A percentile compares a stretch with the other conserved stretches of the same genome.
phyloP scores from a whole-genome alignment of 495 filamentous ascomycete genomes.

The Neohortaea acidophila region DNA sequence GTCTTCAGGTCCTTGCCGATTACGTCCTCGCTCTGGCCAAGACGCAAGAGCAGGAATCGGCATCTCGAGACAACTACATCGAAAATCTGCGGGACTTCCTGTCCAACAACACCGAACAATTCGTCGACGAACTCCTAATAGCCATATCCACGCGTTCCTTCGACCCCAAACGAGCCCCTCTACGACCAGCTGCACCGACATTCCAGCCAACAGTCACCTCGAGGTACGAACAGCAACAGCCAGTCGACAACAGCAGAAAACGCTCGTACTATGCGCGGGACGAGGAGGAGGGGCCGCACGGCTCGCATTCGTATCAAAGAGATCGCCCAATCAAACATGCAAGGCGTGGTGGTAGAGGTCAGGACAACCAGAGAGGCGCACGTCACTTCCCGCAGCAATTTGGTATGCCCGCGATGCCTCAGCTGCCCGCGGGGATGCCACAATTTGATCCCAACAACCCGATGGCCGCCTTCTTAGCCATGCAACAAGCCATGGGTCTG shows the following conservation, averaged over 20 bases:
- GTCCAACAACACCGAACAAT: conserved; percentile 55
- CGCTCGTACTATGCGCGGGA: conserved; percentile 30
- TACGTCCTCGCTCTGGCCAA: conserved; percentile 85
- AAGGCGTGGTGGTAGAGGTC: conserved; percentile 9
- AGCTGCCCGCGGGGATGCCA: conserved; percentile 30
- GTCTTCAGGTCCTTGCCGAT: conserved; percentile 88
- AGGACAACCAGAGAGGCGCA: conserved; percentile 1
- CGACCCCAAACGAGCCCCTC: conserved; percentile 23
- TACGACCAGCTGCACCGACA: conserved; percentile 23
- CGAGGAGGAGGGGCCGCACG: conserved; percentile 19
- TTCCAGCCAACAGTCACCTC: conserved; percentile 29
- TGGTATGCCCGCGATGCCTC: conserved; percentile 34
- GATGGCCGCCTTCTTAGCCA: conserved; percentile 52
- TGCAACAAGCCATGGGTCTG: conserved; percentile 58
- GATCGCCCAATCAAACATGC: conserved; percentile 52
- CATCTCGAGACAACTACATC: conserved; percentile 58
- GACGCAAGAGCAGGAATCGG: conserved; percentile 59
- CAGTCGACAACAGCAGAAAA: conserved; percentile 24
- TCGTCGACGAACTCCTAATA: conserved; percentile 76
- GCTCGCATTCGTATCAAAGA: conserved; percentile 9
- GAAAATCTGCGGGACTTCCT: conserved; percentile 79
- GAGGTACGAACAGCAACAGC: conserved; percentile 16
- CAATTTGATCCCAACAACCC: conserved; percentile 49
- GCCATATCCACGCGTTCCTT: conserved; percentile 32
- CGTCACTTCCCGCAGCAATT: neutral